Evolutionary conservation across 2,329 filamentous ascomycete species (phyloP), one percentile per base, ranked within the genome.

Genomic region (Cordyceps javanica): DNA sequence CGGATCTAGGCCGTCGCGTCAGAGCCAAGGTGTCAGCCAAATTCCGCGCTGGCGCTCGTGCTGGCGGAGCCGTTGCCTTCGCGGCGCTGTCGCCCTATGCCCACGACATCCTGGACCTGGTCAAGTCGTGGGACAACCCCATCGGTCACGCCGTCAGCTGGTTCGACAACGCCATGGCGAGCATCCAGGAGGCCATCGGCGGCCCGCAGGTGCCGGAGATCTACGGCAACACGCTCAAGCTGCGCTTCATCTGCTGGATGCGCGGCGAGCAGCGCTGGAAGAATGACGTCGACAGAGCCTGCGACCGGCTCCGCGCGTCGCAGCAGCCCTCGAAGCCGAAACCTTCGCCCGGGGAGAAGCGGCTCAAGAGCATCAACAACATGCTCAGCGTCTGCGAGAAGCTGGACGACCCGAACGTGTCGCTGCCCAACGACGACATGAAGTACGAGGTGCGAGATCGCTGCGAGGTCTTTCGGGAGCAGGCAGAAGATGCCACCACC

Each of bases 51-150:
- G 7, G 38, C 38, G 50, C 16, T 2, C 19, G 25, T 3, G 36
- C 38, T 1, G 50, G 50, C n/a, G 36, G 25, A 1, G 50, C 36
- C 38, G 26, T 53, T 3, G 50, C 50, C 3, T 53, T 53, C n/a
- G 26, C 28, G 1, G 38, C 8, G 26, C 36, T 53, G 2, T 30
- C 38, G 13, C 50, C 50, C 5, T 53, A 30, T 14, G 50, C 50
- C 9, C 50, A 53, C 38, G 36, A 53, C 25, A 19, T 53, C 4
- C 38, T 53, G n/a, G 38, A 53, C 13, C 19, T 42, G 36, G 9
- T 53, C 26, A 53, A 44, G 38, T 10, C n/a, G 3, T 53, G 50
- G 50, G 50, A 53, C 38, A 28, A 53, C 38, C 50, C 50, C 8
- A 32, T 53, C 50, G 50, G 50, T 7, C 36, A 23, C 13, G 25